These are phyloP conservation scores for Verticillium tricorpus DNA, from an alignment of 2,329 filamentous ascomycete species.

Conservation along the genomic window DNA sequence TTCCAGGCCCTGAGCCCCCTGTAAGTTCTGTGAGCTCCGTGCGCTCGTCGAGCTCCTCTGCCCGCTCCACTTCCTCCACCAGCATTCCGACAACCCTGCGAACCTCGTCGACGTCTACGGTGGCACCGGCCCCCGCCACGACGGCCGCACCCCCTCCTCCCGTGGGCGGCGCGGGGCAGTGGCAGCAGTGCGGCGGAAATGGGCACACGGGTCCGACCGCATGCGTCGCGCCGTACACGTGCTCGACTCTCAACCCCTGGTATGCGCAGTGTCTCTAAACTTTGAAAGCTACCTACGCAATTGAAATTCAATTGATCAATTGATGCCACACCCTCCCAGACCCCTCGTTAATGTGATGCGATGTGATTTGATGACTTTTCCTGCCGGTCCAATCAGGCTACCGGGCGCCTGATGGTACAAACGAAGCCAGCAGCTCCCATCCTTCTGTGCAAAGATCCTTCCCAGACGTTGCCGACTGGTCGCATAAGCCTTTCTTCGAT, in stretches of 20 bases:
- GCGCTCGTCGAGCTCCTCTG: background rate
- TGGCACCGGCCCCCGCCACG: background rate
- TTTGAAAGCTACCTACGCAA: background rate
- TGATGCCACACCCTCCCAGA: too few species aligned
- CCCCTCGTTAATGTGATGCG: too few species aligned
- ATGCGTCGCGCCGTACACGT: slow-evolving; percentile 37
- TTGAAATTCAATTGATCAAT: background rate
- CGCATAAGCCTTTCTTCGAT: too few species aligned
- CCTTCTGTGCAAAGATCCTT: too few species aligned
- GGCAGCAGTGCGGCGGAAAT: slow-evolving; percentile 1
- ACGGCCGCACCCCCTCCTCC: slow-evolving; percentile 5
- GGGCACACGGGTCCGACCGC: slow-evolving; percentile 18
- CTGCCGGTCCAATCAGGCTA: too few species aligned
- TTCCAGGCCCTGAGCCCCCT: background rate
- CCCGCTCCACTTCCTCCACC: background rate
- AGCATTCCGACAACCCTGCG: background rate
- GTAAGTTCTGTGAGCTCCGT: background rate
- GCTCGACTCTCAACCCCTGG: slow-evolving; percentile 32
- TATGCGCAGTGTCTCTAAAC: slow-evolving; percentile 37
- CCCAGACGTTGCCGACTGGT: too few species aligned
- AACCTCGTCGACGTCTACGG: background rate
- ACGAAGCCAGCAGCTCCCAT: too few species aligned
- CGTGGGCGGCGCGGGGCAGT: slow-evolving; percentile 20
- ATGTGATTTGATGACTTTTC: background rate
- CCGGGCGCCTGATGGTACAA: too few species aligned